Conservation (phyloP, 768 basidiomycete genomes). For the Hygrophorus russula region DNA sequence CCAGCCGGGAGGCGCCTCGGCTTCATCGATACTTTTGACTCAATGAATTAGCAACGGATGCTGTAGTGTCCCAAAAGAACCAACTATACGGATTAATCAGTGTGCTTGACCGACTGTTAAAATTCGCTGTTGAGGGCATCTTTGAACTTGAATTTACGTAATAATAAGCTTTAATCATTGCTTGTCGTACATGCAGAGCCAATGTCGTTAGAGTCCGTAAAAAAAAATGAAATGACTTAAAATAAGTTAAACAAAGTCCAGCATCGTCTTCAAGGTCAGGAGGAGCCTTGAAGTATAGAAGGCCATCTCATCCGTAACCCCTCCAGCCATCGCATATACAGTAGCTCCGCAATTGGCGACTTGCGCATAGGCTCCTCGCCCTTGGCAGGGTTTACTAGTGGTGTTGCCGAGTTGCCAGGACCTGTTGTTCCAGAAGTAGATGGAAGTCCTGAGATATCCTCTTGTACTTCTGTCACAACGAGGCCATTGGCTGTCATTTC, state of each 20-base stretch:
- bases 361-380: conserved; percentile 42
- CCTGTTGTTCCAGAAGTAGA: conserved; percentile 20
- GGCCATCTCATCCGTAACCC: conserved; percentile 90
- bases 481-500: conserved; percentile 81
- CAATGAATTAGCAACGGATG: no score
- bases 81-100: no score
- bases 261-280: neutral
- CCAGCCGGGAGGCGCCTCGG: no score
- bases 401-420: conserved; percentile 14
- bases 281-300: conserved; percentile 34
- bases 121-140: no score
- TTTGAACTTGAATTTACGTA: no score
- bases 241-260: conserved; percentile 7
- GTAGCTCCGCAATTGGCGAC: conserved; percentile 87
- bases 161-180: no score
- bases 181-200: no score
- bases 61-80: no score
- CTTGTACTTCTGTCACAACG: conserved; percentile 72
- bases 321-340: conserved; percentile 97
- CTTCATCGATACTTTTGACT: no score
- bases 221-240: no score
- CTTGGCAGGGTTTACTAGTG: conserved; percentile 15
- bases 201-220: no score
- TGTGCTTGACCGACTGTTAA: no score
- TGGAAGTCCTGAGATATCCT: conserved; percentile 49